Percentiles rank a stretch among this genome's conserved stretches.
Evolutionary conservation across 2,329 filamentous ascomycete genomes (phyloP).

Genomic region (Myriosclerotinia duriaeana): DNA sequence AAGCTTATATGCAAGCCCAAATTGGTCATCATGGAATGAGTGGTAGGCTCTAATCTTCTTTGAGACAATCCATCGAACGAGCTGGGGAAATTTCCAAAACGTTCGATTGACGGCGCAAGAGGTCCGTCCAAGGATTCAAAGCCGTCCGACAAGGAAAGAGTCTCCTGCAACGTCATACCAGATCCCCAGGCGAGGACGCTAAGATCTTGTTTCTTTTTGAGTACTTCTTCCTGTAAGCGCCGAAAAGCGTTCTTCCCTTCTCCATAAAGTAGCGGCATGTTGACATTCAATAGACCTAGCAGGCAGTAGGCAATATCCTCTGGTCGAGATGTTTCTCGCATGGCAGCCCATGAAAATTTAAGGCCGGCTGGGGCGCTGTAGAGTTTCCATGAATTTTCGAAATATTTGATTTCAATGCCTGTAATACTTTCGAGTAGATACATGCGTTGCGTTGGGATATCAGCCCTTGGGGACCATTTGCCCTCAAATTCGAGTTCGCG

Average conservation of each 20-base stretch:
- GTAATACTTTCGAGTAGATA: not conserved
- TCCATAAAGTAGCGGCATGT: conserved; percentile 4
- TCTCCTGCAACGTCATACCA: not conserved
- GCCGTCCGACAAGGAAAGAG: not conserved
- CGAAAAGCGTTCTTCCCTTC: conserved; percentile 3
- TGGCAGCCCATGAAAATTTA: conserved; percentile 7
- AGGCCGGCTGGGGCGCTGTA: not conserved
- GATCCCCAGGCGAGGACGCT: conserved; percentile 20
- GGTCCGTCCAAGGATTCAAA: not conserved
- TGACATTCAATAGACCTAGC: conserved; percentile 14
- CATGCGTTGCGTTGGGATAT: not conserved
- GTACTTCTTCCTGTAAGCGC: conserved; percentile 11
- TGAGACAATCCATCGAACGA: not conserved
- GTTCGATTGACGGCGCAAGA: not conserved
- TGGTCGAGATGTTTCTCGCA: conserved; percentile 9
- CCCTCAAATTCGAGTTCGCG: not conserved
- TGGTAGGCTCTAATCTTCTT: not conserved
- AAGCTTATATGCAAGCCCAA: not conserved
- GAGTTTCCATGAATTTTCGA: not conserved
- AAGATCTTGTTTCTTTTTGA: conserved; percentile 10
- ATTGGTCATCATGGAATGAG: conserved; percentile 9
- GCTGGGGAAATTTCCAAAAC: not conserved
- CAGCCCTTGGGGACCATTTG: not conserved
- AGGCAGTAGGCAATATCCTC: conserved; percentile 21
- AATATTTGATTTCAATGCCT: not conserved